Conservation (phyloP, 2,329 filamentous ascomycete species). For the Balansia obtecta region DNA sequence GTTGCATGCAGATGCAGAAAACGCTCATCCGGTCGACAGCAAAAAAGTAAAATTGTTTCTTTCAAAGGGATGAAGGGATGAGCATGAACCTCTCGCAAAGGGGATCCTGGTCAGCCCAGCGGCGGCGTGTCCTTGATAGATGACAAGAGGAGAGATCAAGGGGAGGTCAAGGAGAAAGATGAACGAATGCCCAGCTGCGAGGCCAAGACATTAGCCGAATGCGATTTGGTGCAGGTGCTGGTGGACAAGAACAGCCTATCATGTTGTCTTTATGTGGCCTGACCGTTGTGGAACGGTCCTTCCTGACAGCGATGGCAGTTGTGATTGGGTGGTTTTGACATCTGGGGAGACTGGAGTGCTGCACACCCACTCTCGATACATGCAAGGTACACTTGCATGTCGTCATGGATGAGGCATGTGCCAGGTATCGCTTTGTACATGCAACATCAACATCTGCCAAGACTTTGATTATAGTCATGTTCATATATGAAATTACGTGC, state of each 20-base stretch:
- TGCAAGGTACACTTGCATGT: too few species aligned
- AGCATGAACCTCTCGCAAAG: background rate
- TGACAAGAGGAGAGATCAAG: too few species aligned
- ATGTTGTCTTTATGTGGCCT: conserved; percentile 2
- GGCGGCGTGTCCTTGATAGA: background rate
- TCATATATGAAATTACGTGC: too few species aligned
- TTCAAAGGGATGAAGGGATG: background rate
- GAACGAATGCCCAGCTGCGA: too few species aligned
- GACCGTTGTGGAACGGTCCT: background rate
- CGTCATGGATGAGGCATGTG: too few species aligned
- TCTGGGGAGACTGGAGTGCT: too few species aligned
- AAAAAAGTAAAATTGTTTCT: background rate
- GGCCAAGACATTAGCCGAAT: too few species aligned
- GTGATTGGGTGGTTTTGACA: background rate
- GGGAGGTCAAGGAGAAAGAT: too few species aligned
- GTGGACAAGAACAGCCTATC: background rate
- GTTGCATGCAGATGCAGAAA: background rate
- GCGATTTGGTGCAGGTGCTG: background rate
- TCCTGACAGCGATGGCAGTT: background rate
- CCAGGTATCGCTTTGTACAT: too few species aligned
- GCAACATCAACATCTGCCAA: too few species aligned
- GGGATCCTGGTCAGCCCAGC: background rate
- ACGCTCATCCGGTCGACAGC: background rate
- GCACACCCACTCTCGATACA: too few species aligned
- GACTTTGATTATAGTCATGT: too few species aligned